These are phyloP conservation scores for Luvunga scandens DNA, from an alignment of 345 rosid species.

Conservation along the genomic window DNA sequence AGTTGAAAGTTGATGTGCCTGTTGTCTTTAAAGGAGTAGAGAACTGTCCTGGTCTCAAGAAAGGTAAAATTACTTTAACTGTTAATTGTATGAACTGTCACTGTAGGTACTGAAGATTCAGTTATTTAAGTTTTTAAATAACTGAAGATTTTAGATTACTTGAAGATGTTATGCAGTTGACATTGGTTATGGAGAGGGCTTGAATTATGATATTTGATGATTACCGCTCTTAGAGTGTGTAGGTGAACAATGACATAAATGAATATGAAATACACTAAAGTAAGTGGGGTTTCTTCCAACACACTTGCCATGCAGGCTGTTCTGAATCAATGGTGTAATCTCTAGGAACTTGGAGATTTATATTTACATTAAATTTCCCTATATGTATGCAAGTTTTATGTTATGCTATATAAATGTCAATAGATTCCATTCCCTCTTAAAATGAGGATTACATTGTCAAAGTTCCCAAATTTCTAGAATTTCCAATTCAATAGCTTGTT, in stretches of 20 bases:
- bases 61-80: conserved; percentile 44
- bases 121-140: not conserved
- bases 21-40: conserved; percentile 81
- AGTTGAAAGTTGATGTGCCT: conserved; percentile 82
- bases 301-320: not conserved
- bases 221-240: not conserved
- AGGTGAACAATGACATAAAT: not conserved
- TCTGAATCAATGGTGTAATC: not conserved
- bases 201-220: not conserved
- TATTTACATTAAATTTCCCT: too few species aligned
- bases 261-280: not conserved
- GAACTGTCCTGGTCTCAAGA: conserved; percentile 63
- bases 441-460: not conserved
- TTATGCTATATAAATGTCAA: not conserved
- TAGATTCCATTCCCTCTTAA: not conserved
- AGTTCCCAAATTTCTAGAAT: not conserved
- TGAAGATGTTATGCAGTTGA: not conserved
- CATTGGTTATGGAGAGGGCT: not conserved
- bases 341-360: not conserved
- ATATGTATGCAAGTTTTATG: too few species aligned
- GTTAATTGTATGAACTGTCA: not conserved
- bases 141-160: not conserved
- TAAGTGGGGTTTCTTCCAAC: not conserved
- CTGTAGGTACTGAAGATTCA: not conserved
- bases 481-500: not conserved